Percentiles rank a stretch among this genome's conserved stretches.
phyloP scores from a whole-genome alignment of 2,329 filamentous ascomycete species.

The Chaetothyriales sp. region DNA sequence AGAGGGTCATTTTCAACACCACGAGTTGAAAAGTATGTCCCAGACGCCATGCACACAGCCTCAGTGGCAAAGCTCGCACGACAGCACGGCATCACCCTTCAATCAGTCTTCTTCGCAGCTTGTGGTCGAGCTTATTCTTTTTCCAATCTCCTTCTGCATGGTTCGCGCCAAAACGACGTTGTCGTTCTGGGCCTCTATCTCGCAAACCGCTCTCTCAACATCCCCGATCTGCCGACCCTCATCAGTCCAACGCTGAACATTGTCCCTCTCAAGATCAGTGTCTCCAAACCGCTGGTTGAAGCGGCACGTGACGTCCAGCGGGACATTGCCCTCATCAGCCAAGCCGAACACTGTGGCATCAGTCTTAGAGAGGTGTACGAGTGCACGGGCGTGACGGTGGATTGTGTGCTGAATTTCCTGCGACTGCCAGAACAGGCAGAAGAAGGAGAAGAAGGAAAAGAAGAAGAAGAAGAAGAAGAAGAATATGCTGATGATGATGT shows the following conservation, averaged over 20 bases:
- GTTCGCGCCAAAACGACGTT: slow-evolving; percentile 14
- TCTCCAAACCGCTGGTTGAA: slow-evolving; percentile 26
- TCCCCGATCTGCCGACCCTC: slow-evolving; percentile 35
- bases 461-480: neutral
- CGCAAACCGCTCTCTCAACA: slow-evolving; percentile 51
- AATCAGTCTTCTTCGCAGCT: slow-evolving; percentile 60
- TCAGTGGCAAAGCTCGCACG: slow-evolving; percentile 30
- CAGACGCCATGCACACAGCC: slow-evolving; percentile 27
- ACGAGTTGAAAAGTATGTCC: slow-evolving; percentile 34
- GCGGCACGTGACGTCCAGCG: slow-evolving; percentile 49
- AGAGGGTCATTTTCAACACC: slow-evolving; percentile 6
- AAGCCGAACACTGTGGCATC: slow-evolving; percentile 39
- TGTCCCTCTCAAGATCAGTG: slow-evolving; percentile 50
- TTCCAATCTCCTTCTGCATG: no score
- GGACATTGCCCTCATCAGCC: slow-evolving; percentile 50
- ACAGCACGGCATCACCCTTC: slow-evolving; percentile 46
- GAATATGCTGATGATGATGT: slow-evolving; percentile 2
- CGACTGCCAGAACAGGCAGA: slow-evolving; percentile 32
- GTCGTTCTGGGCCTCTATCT: slow-evolving; percentile 67
- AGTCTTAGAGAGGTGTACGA: slow-evolving; percentile 54
- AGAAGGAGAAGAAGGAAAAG: slow-evolving; percentile 1
- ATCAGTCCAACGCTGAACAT: slow-evolving; percentile 63
- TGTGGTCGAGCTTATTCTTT: slow-evolving; percentile 44
- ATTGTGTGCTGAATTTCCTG: slow-evolving; percentile 71
- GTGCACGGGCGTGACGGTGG: slow-evolving; percentile 58